Evolutionary conservation across 352 stramenopile genomes (phyloP), one percentile per base, ranked within the genome.

Genomic region (Phytophthora aleatoria): DNA sequence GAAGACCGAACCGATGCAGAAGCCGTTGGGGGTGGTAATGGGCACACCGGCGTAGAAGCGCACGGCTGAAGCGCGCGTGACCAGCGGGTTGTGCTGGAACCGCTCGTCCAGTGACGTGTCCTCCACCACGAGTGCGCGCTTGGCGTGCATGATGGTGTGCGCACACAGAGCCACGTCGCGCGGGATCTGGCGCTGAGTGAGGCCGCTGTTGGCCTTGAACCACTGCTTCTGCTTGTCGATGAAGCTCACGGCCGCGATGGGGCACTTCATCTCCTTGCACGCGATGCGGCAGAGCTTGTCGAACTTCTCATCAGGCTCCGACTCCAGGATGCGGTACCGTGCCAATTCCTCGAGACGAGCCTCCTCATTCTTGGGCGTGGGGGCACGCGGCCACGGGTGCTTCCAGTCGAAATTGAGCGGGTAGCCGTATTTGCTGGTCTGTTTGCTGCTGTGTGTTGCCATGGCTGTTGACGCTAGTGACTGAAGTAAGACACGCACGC

Each of bases 241-340:
- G 66, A 95, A 93, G 67, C 76, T 88, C 42, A 94, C 82, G 48
- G 86, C 86, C n/a, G 86, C 83, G 57, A 94, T 94, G 50, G 86
- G 86, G 44, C 86, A 92, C 79, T 94, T 92, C 86, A 94, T 92
- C 66, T 92, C 86, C 61, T 94, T 94, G 77, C 86, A 92, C 66
- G 86, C 86, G 50, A 94, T 92, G 54, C 83, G 83, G 67, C 86
- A 94, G 41, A 94, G 77, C 69, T 92, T 94, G 73, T 94, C 85
- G 64, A 94, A 94, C 67, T 90, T 89, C 45, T 94, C 86, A 47
- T 95, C 86, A 52, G 78, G 77, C 53, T 91, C 81, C 59, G 86
- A 91, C 71, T 95, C 86, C 49, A 95, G 53, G 51, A 95, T 95
- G 50, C 79, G 71, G 76, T 92, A 95, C 13, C 79, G 70, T 24